Base-by-base conservation (phyloP, 2,329 filamentous ascomycete genomes). In the Fusarium marasasianum region DNA sequence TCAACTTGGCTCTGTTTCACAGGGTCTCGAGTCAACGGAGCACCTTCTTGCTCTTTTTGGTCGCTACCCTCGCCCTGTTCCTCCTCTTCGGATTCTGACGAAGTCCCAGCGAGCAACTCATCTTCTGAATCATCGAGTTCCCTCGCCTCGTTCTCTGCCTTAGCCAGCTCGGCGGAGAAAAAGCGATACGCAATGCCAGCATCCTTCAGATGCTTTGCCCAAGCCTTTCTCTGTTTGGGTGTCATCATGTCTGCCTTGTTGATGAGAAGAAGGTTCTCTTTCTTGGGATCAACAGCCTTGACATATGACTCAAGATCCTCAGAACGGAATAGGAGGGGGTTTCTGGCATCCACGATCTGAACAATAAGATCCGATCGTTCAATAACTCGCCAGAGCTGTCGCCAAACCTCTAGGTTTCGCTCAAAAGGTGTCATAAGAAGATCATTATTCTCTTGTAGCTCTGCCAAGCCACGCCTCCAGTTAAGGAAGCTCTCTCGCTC, bases 211-310 rank as follows among this genome's bases (percentile, higher is more conserved):
- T 98, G 94, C 76, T 93, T 90, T 7, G 95, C 95, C 96, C 96
- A 99, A 1, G 88, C 87, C 74, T 89, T 89, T 74, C 96, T 88
- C 84, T 99, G 97, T 78, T 91, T 90, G 54, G 91, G 83, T 4
- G 95, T 97, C 94, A 99, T 95, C 96, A 99, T 98, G 84, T 99
- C 96, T 51, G 96, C 95, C 87, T 99, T 99, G 87, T 99, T 99
- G 80, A 99, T 96, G 63, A 99, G 87, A 63, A 99, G 83, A 79
- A 99, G 80, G 81, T 98, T 99, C 81, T 95, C 90, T 86, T 99
- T 98, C 81, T 91, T 92, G 5, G 91, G 84, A 78, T 97, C 93
- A 33, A 98, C 93, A 77, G 97, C 94, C 84, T 98, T 97, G 78
- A 99, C 96, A 77, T 99, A 99, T 75, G 87, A 88, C 80, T 98